These are phyloP conservation scores for Haplosporangium gracile DNA, from an alignment of 192 early-diverging fungal species.

Conservation along the genomic window DNA sequence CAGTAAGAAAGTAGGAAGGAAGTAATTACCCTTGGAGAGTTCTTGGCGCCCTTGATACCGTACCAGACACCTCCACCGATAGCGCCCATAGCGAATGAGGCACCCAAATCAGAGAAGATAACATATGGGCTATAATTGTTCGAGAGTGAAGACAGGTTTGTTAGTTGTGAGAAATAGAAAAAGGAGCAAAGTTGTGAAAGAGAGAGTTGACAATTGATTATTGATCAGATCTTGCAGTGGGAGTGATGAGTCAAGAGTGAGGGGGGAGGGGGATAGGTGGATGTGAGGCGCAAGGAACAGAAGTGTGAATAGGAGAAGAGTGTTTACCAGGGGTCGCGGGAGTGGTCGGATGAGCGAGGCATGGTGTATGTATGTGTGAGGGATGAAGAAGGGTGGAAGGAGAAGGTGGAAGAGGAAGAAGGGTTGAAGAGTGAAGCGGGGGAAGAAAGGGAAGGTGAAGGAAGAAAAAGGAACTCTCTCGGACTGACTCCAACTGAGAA, in stretches of 20 bases:
- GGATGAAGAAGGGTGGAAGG: background rate
- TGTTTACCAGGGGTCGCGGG: slow-evolving; percentile 68
- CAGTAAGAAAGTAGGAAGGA: background rate
- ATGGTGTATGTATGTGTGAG: slow-evolving; percentile 40
- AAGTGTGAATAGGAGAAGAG: background rate
- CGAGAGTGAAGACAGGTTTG: background rate
- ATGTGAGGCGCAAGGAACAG: background rate
- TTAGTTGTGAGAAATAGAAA: background rate
- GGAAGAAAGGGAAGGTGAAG: slow-evolving; percentile 9
- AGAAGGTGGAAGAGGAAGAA: background rate
- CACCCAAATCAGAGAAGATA: slow-evolving; percentile 87
- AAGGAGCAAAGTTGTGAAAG: background rate
- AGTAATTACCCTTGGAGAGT: slow-evolving; percentile 87
- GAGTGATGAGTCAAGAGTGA: background rate
- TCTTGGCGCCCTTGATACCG: slow-evolving; percentile 98
- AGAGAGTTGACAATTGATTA: background rate
- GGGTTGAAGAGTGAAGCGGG: slow-evolving; percentile 2
- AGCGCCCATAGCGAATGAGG: slow-evolving; percentile 96
- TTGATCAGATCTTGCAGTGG: background rate
- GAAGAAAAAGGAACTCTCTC: slow-evolving; percentile 10
- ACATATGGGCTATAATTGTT: slow-evolving; percentile 78
- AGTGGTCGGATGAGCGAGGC: slow-evolving; percentile 67
- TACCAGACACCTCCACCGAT: slow-evolving; percentile 97
- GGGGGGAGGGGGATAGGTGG: background rate
- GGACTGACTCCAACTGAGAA: background rate